Evolutionary conservation across 1,284 basidiomycete species (phyloP).

Genomic region (Golubevia pallescens): DNA sequence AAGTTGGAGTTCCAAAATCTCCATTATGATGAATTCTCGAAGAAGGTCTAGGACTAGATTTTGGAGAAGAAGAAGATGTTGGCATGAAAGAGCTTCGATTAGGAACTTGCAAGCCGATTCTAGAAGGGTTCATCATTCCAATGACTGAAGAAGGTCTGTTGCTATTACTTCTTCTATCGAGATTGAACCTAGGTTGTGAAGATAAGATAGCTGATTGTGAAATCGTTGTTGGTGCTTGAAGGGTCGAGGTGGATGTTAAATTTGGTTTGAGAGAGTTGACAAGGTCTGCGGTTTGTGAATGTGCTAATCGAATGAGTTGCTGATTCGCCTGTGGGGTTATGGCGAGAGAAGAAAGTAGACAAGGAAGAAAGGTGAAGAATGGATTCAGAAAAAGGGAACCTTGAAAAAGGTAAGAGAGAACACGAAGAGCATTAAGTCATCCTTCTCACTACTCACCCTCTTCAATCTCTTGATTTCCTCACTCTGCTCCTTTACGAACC

Average conservation of each 20-base stretch:
- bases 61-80: neutral
- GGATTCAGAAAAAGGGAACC: neutral
- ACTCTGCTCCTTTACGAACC: conserved; percentile 17
- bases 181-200: neutral
- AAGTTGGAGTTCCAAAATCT: neutral
- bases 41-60: neutral
- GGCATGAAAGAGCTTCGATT: neutral
- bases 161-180: neutral
- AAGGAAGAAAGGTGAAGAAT: too few relatives aligned
- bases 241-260: too few relatives aligned
- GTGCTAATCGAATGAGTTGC: conserved; percentile 34
- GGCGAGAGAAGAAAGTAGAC: neutral
- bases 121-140: neutral
- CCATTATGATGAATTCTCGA: neutral
- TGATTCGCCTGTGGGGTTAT: conserved; percentile 6
- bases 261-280: conserved; percentile 14
- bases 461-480: conserved; percentile 7
- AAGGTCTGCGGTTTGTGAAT: conserved; percentile 34
- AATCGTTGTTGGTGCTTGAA: too few relatives aligned
- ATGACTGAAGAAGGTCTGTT: neutral
- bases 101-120: neutral
- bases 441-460: neutral
- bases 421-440: neutral
- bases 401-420: neutral
- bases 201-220: neutral